Evolutionary conservation across 2,329 filamentous ascomycete genomes (phyloP).

Genomic region (Venturia carpophila): DNA sequence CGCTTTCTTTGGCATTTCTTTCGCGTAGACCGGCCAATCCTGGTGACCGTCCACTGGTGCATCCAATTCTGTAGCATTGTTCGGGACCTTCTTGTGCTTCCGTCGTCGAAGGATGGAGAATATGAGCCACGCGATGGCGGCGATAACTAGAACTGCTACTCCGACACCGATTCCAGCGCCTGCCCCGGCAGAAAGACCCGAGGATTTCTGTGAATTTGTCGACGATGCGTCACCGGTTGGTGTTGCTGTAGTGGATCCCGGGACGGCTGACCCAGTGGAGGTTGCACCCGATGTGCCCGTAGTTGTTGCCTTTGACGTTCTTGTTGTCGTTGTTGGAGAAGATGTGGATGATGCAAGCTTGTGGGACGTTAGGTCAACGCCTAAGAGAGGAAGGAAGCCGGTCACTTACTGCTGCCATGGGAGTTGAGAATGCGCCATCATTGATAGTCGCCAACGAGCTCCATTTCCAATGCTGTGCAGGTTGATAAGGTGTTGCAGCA

Average conservation of each 20-base stretch:
- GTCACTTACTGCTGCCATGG: conserved; percentile 13
- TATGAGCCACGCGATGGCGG: not conserved
- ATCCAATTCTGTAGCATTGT: not conserved
- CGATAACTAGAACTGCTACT: conserved; percentile 9
- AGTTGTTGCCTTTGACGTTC: not conserved
- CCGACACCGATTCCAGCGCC: conserved; percentile 18
- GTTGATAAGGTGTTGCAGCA: not conserved
- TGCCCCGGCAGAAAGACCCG: conserved; percentile 17
- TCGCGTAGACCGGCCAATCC: not conserved
- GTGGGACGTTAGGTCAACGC: not conserved
- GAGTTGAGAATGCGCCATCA: conserved; percentile 11
- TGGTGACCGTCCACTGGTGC: conserved; percentile 8
- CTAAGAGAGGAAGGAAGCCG: not conserved
- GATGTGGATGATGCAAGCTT: not conserved
- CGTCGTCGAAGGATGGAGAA: conserved; percentile 8
- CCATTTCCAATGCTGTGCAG: conserved; percentile 15
- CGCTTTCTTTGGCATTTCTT: not conserved
- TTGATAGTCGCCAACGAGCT: conserved; percentile 10
- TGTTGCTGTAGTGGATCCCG: not conserved
- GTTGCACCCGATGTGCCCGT: conserved; percentile 1
- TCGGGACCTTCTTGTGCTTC: not conserved
- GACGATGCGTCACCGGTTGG: not conserved
- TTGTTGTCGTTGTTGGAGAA: not conserved
- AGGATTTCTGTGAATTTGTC: not conserved
- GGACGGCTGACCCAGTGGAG: not conserved